These are phyloP conservation scores for Lachnellula hyalina DNA, from an alignment of 2,329 filamentous ascomycete species.

Conservation along the genomic window DNA sequence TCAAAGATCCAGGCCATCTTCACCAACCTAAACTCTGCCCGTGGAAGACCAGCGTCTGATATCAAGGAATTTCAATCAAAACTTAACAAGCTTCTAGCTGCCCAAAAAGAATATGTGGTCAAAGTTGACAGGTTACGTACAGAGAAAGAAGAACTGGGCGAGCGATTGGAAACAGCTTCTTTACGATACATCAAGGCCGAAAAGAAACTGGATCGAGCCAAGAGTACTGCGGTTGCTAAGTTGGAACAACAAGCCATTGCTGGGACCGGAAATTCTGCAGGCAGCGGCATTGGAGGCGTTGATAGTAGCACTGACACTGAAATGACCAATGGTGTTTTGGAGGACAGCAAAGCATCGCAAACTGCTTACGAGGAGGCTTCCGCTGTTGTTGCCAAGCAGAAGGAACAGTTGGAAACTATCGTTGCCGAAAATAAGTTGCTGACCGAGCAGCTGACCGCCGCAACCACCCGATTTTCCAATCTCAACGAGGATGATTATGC, in stretches of 20 bases:
- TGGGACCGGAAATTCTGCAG: conserved; percentile 45
- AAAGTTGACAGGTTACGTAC: conserved; percentile 69
- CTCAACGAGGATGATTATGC: conserved; percentile 91
- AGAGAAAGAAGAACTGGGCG: conserved; percentile 80
- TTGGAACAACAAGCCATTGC: conserved; percentile 83
- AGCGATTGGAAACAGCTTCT: conserved; percentile 82
- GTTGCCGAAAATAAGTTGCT: conserved; percentile 70
- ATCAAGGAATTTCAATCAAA: conserved; percentile 68
- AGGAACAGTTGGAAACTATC: conserved; percentile 78
- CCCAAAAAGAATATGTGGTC: conserved; percentile 74
- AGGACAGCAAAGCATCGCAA: conserved; percentile 62
- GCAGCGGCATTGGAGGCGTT: conserved; percentile 37
- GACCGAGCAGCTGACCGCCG: conserved; percentile 71
- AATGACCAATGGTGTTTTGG: conserved; percentile 46
- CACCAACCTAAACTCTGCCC: conserved; percentile 44
- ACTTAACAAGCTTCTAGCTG: conserved; percentile 68
- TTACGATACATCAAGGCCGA: conserved; percentile 92
- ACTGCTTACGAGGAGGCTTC: conserved; percentile 71
- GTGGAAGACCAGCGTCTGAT: conserved; percentile 58
- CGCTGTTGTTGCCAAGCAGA: conserved; percentile 74
- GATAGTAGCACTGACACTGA: conserved; percentile 36
- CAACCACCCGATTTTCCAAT: conserved; percentile 63
- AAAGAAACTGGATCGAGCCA: conserved; percentile 84
- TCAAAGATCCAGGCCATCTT: conserved; percentile 68
- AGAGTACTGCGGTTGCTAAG: conserved; percentile 85